Conservation (phyloP, 495 filamentous ascomycete species). For the Aspergillus bridgeri region DNA sequence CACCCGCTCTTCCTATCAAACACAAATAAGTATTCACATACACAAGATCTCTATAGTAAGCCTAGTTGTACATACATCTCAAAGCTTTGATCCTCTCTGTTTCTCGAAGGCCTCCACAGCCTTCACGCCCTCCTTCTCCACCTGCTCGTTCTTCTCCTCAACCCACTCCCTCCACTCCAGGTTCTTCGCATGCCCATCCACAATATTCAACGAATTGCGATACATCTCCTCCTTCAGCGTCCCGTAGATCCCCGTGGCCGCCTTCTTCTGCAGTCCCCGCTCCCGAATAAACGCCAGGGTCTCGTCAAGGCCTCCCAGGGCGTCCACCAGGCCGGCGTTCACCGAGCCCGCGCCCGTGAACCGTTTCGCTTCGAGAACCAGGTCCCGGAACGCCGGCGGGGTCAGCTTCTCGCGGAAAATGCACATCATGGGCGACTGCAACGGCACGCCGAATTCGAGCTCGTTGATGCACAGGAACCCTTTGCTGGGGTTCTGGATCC, state of each 20-base stretch:
- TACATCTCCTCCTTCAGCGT: constrained; percentile 72
- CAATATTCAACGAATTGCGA: constrained; percentile 51
- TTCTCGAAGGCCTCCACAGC: constrained; percentile 42
- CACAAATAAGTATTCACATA: background rate
- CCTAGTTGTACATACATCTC: constrained; percentile 4
- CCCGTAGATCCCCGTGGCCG: constrained; percentile 60
- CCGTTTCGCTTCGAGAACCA: constrained; percentile 67
- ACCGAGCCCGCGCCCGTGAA: constrained; percentile 58
- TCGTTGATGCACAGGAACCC: constrained; percentile 78
- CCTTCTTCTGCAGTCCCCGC: constrained; percentile 55
- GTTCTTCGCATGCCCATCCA: constrained; percentile 46
- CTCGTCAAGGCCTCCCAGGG: constrained; percentile 59
- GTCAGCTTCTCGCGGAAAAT: constrained; percentile 68
- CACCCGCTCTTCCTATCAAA: background rate
- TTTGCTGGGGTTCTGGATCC: constrained; percentile 62
- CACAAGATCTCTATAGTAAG: no score
- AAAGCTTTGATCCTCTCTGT: constrained; percentile 45
- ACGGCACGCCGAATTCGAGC: constrained; percentile 69
- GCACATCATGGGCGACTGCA: constrained; percentile 66
- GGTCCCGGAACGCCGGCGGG: constrained; percentile 50
- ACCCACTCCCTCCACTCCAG: constrained; percentile 42
- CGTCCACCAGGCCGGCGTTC: constrained; percentile 65
- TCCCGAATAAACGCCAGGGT: constrained; percentile 52
- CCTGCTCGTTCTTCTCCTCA: constrained; percentile 27
- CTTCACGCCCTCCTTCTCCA: constrained; percentile 22